These are phyloP conservation scores for Phalaenopsis hybrid DNA, from an alignment of 116 monocot species.

Conservation along the genomic window DNA sequence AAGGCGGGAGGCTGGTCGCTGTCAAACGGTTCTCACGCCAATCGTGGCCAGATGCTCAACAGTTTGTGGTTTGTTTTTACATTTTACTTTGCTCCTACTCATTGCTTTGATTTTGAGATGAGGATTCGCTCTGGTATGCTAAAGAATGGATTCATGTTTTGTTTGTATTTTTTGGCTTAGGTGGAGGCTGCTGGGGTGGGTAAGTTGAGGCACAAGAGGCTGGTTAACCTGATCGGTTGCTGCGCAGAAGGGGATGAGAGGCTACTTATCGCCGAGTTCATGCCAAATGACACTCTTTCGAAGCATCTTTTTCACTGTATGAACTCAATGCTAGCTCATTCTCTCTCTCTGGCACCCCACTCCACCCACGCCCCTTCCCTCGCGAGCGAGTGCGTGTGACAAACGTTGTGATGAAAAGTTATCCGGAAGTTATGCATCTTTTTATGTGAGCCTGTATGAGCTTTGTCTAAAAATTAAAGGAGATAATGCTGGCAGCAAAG, in stretches of 20 bases:
- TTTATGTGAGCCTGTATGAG: background rate
- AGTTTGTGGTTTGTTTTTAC: conserved; percentile 57
- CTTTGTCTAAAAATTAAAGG: background rate
- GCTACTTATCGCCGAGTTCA: conserved; percentile 87
- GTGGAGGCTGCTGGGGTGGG: conserved; percentile 77
- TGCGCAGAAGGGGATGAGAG: conserved; percentile 92
- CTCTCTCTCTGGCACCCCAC: background rate
- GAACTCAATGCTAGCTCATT: background rate
- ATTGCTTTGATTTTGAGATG: conserved; percentile 4
- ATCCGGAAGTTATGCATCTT: background rate
- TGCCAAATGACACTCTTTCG: conserved; percentile 96
- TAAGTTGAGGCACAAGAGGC: conserved; percentile 74
- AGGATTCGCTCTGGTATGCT: no score
- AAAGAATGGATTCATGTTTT: background rate
- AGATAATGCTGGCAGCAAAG: no score
- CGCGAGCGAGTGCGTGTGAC: background rate
- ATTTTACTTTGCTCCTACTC: background rate
- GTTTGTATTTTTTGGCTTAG: conserved; percentile 22
- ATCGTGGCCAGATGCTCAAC: conserved; percentile 93
- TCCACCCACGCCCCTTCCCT: background rate
- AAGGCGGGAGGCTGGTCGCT: conserved; percentile 59
- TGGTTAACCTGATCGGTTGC: conserved; percentile 86
- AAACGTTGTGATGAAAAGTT: background rate
- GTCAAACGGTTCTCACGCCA: conserved; percentile 83
- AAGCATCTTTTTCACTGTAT: conserved; percentile 98